Evolutionary conservation across 108 stramenopile species (phyloP).

Genomic region (Licmophora abbreviata): DNA sequence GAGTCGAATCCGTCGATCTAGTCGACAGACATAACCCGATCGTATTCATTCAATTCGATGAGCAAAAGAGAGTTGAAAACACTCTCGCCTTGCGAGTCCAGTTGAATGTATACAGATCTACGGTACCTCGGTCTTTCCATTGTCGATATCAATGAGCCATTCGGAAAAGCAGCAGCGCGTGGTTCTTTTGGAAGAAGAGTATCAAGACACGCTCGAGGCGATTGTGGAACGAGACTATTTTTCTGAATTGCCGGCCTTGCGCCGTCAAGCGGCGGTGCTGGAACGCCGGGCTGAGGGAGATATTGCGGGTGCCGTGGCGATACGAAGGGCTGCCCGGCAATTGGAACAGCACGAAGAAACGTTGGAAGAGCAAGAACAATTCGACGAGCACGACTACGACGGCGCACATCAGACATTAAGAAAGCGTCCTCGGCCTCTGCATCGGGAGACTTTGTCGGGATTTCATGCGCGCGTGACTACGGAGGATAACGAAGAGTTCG

Average conservation of each 20-base stretch:
- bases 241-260: constrained; percentile 38
- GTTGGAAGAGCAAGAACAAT: constrained; percentile 14
- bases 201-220: constrained; percentile 44
- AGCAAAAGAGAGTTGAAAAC: no score
- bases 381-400: constrained; percentile 13
- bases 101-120: no score
- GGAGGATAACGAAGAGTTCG: constrained; percentile 82
- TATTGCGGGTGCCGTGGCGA: constrained; percentile 47
- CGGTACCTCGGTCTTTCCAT: background rate
- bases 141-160: background rate
- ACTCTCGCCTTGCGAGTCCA: no score
- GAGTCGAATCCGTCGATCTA: no score
- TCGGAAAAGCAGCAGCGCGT: constrained; percentile 29
- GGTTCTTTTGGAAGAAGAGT: constrained; percentile 71
- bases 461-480: constrained; percentile 73
- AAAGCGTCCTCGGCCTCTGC: constrained; percentile 35
- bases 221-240: constrained; percentile 74
- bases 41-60: no score
- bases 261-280: constrained; percentile 43
- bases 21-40: no score
- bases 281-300: constrained; percentile 44
- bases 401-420: constrained; percentile 10
- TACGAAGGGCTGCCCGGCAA: constrained; percentile 49
- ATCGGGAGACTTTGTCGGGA: constrained; percentile 56
- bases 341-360: constrained; percentile 40